Percentiles rank a stretch among this genome's conserved stretches.
Conservation (phyloP, 352 stramenopile species). For the Phytophthora cactorum region DNA sequence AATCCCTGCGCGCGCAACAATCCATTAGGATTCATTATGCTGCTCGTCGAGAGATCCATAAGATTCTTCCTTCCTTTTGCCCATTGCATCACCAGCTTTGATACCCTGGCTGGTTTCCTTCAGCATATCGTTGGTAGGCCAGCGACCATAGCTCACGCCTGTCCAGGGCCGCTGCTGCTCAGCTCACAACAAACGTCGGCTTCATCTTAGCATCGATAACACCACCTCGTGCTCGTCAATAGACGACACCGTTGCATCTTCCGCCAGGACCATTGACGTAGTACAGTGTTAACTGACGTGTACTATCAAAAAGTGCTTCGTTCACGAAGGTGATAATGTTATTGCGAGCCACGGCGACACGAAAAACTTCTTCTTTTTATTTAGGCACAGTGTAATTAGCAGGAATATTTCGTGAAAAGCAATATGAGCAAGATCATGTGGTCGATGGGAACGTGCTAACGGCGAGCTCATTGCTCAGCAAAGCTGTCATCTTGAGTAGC, state of each 20-base stretch:
- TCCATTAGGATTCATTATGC: background rate
- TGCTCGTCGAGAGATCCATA: constrained; percentile 42
- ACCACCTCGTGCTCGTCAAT: constrained; percentile 85
- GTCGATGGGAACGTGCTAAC: constrained; percentile 98
- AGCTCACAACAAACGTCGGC: constrained; percentile 81
- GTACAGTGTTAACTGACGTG: constrained; percentile 78
- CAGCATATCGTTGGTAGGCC: constrained; percentile 73
- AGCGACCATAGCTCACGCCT: constrained; percentile 70
- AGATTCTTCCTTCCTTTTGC: constrained; percentile 58
- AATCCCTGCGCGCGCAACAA: no score
- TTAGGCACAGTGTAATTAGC: constrained; percentile 76
- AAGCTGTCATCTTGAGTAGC: constrained; percentile 82
- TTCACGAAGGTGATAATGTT: constrained; percentile 78
- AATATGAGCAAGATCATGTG: constrained; percentile 89
- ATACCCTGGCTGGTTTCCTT: constrained; percentile 69
- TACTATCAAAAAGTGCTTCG: constrained; percentile 75
- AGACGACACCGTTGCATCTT: constrained; percentile 63
- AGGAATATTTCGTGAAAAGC: constrained; percentile 92
- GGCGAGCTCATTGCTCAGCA: constrained; percentile 86
- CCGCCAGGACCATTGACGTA: constrained; percentile 78
- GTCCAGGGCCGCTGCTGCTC: constrained; percentile 68
- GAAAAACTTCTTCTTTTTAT: constrained; percentile 64
- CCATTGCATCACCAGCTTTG: constrained; percentile 75
- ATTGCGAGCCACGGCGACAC: constrained; percentile 66
- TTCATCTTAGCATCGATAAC: constrained; percentile 80